Base-by-base conservation (phyloP, 306 rosid genomes). In the Dalbergia oliveri region DNA sequence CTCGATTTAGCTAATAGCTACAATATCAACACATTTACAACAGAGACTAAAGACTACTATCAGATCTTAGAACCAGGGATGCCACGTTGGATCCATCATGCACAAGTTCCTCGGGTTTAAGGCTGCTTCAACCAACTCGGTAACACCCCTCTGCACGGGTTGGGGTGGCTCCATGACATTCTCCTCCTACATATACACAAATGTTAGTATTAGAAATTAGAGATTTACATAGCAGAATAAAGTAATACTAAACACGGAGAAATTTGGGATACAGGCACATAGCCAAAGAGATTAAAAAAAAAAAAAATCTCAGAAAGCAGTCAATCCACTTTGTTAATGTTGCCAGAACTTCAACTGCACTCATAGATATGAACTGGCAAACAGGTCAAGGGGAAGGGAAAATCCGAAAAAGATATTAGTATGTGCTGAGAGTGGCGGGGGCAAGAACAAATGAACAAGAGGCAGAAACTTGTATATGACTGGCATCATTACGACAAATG, bases 51-150 rank as follows among this genome's bases (percentile, higher is more conserved):
- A 64, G 43, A n/a, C 44, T 60, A 21, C 66, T 13, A 66, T 21
- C 67, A 19, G 19, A 63, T 33, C 76, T 59, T 82, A 94, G 87
- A 96, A 96, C 99, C 99, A 96, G 61, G 99, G 98, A 82, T 96
- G 99, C 99, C 99, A 96, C 9, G 99, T 96, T 4, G 99, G 97
- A 87, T 96, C 99, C 99, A 96, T 96, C 97, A 91, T 93, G 91
- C 99, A 96, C 88, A 96, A 83, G 86, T 93, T 91, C 89, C 97
- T 88, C 4, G 99, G 99, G 45, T 89, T 87, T 75, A 93, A 83
- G 76, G 99, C 99, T 58, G 99, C 98, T 77, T 96, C 97, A 54
- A 96, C 99, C 86, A 96, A 87, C 81, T 96, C 98, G 3, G 93
- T 87, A 41, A 96, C 99, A 43, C 98, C 98, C 81, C 91, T 90